Evolutionary conservation across 129 eudicot genomes (phyloP).

Genomic region (sunflower (Helianthus annuus)): DNA sequence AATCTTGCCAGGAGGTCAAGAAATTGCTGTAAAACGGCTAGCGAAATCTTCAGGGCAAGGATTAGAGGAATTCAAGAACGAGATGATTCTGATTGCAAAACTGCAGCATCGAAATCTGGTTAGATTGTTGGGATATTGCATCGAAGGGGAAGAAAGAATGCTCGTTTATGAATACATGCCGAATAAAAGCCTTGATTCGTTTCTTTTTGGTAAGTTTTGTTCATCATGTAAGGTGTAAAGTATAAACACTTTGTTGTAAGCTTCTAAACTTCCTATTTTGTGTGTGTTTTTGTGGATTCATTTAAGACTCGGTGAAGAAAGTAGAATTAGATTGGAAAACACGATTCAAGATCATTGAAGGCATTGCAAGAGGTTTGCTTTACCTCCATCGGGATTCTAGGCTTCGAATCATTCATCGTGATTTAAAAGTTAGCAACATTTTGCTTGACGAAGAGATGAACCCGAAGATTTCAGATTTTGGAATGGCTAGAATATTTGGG

Average conservation of each 20-base stretch:
- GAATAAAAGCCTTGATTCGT: conserved; percentile 72
- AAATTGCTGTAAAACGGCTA: conserved; percentile 79
- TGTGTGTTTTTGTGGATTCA: neutral
- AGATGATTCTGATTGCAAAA: conserved; percentile 65
- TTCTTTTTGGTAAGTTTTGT: conserved; percentile 62
- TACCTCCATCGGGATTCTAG: conserved; percentile 91
- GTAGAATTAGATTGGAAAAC: conserved; percentile 61
- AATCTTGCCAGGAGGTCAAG: conserved; percentile 51
- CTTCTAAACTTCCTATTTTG: conserved; percentile 9
- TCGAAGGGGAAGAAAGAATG: conserved; percentile 69
- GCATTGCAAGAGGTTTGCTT: conserved; percentile 84
- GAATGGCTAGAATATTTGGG: conserved; percentile 69
- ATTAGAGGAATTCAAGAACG: conserved; percentile 67
- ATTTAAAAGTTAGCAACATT: conserved; percentile 72
- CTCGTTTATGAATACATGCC: conserved; percentile 80
- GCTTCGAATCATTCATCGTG: conserved; percentile 72
- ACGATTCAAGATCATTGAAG: conserved; percentile 72
- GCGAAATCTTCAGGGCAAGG: conserved; percentile 77
- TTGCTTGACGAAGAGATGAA: conserved; percentile 73
- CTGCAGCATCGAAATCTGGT: conserved; percentile 87
- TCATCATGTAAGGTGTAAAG: neutral
- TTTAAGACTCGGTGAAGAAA: conserved; percentile 46
- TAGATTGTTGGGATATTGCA: conserved; percentile 73
- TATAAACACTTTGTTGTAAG: neutral
- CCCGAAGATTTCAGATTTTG: conserved; percentile 95